A percentile compares a stretch with the other conserved stretches of the same genome.
phyloP scores from a whole-genome alignment of 306 rosid species.

The Acacia acuminata region DNA sequence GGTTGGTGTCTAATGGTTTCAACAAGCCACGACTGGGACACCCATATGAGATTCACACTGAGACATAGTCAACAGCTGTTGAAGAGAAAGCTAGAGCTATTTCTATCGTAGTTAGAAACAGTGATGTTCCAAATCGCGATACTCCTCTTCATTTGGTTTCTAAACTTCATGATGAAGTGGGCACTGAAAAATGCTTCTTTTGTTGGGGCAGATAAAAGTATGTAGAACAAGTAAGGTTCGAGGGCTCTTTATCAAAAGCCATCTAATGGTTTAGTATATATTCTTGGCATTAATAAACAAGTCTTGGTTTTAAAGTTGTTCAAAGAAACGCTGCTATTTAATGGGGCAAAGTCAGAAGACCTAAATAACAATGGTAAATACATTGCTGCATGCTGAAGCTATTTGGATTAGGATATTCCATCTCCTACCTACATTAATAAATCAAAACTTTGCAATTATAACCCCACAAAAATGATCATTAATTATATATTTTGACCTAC shows the following conservation, averaged over 20 bases:
- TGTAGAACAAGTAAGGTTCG: conserved; percentile 87
- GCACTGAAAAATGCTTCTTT: conserved; percentile 70
- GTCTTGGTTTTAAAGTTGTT: neutral
- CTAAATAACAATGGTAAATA: no score
- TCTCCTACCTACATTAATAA: neutral
- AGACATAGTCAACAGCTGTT: conserved; percentile 65
- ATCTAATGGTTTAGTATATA: conserved; percentile 1
- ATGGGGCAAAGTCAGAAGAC: neutral
- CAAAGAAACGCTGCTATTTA: neutral
- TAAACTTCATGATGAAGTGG: conserved; percentile 52
- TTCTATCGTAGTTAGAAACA: conserved; percentile 56
- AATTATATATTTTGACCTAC: neutral
- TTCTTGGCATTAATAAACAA: no score
- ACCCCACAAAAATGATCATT: neutral
- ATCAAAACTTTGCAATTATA: neutral
- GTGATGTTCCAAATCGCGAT: conserved; percentile 81
- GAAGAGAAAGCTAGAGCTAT: conserved; percentile 76
- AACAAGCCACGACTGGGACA: conserved; percentile 53
- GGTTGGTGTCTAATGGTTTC: conserved; percentile 39
- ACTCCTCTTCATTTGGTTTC: conserved; percentile 86
- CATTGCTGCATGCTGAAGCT: neutral
- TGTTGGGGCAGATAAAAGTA: conserved; percentile 70
- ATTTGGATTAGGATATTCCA: neutral
- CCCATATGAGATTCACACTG: conserved; percentile 29
- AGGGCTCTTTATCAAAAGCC: conserved; percentile 74